Base-by-base conservation (phyloP, 1,284 basidiomycete species). In the Rhizopogon hawkerae region DNA sequence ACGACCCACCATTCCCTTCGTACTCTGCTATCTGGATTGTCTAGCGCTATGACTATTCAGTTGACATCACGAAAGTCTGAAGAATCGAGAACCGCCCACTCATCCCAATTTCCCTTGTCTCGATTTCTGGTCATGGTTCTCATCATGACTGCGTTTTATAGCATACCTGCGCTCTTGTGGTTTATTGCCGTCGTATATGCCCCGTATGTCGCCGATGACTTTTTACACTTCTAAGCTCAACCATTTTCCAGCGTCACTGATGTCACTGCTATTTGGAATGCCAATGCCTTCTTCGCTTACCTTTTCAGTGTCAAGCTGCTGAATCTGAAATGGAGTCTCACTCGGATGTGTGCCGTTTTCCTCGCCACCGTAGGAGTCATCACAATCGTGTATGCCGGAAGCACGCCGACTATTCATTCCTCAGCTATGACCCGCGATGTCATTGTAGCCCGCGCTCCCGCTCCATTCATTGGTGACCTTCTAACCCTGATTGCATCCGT, bases 201-300 rank as follows among this genome's bases (percentile, higher is more conserved):
- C 38, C 78, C 87, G 88, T 89, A 62, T 68, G 87, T 75, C 3
- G 29, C 47, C 29, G 18, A 51, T 38, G 54, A 47, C 41, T 53
- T 18, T 35, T 41, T 52, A n/a, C 52, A 42, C 47, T 8, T 29
- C 47, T 50, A 26, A 43, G 38, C 47, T 53, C 42, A 29, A 54
- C 48, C 47, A 38, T 48, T 49, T n/a, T 48, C 5, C 56, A 89
- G 86, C 37, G 70, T 89, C 29, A 83, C 79, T 53, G 86, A 89
- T 64, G 79, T 90, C 29, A 89, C 87, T 31, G 87, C 88, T 10
- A 78, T 90, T 14, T 90, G 86, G 84, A 91, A 91, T 63, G 81
- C 85, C 7, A 89, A 89, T 59, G 86, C 87, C 3, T 88, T 91
- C 67, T 90, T 89, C 61, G 83, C 83, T 11, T 91, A 90, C 58